Evolutionary conservation across 2,329 filamentous ascomycete genomes (phyloP).

Genomic region (Macrophomina pseudophaseolina): DNA sequence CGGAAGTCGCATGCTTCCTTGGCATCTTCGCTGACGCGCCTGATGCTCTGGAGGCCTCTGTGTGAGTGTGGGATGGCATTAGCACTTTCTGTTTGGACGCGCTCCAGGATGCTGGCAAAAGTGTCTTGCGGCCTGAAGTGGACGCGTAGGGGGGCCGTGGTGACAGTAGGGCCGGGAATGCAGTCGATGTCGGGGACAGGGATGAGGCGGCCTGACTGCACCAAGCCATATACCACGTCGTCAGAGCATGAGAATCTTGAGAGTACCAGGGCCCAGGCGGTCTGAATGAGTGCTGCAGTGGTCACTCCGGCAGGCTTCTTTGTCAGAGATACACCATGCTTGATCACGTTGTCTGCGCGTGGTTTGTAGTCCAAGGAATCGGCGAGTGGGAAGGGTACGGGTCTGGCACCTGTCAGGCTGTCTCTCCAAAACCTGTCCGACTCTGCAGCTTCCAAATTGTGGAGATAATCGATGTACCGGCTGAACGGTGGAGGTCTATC

Average conservation of each 20-base stretch:
- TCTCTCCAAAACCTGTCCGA: slow-evolving; percentile 55
- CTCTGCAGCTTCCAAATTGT: slow-evolving; percentile 45
- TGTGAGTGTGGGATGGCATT: slow-evolving; percentile 69
- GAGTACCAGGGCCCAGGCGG: slow-evolving; percentile 49
- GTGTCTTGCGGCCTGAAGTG: slow-evolving; percentile 31
- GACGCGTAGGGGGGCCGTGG: slow-evolving; percentile 64
- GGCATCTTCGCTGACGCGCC: slow-evolving; percentile 53
- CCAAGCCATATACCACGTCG: slow-evolving; percentile 63
- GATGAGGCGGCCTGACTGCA: slow-evolving; percentile 61
- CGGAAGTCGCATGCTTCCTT: slow-evolving; percentile 56
- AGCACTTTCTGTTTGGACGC: slow-evolving; percentile 62
- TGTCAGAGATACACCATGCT: neutral
- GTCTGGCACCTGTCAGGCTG: slow-evolving; percentile 47
- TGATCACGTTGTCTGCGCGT: slow-evolving; percentile 51
- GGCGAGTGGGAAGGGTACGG: slow-evolving; percentile 49
- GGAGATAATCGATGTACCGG: slow-evolving; percentile 57
- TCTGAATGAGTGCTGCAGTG: slow-evolving; percentile 59
- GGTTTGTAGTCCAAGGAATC: slow-evolving; percentile 56
- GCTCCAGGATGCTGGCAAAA: slow-evolving; percentile 59
- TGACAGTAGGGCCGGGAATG: slow-evolving; percentile 66
- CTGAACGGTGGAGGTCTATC: slow-evolving; percentile 43
- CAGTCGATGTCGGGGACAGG: slow-evolving; percentile 53
- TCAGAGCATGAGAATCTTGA: slow-evolving; percentile 59
- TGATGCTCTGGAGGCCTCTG: slow-evolving; percentile 65
- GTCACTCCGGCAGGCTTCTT: slow-evolving; percentile 45